These are phyloP conservation scores for Aspergillus bridgeri DNA, from an alignment of 495 filamentous ascomycete genomes.

Conservation along the genomic window DNA sequence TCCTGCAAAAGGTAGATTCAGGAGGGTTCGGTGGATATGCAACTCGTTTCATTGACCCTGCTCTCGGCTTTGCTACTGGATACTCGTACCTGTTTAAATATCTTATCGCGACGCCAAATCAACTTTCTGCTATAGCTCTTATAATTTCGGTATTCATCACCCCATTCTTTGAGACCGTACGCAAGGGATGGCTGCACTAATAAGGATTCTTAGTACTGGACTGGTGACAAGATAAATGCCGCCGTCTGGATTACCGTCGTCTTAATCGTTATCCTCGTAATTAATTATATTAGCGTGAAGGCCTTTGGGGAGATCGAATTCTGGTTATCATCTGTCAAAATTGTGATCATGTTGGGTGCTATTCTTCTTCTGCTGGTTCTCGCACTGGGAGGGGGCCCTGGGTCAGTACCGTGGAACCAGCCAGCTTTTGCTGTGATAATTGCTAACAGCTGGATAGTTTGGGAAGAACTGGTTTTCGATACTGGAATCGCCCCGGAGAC, in stretches of 20 bases:
- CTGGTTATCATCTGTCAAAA: slow-evolving; percentile 67
- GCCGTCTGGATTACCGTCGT: slow-evolving; percentile 53
- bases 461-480: slow-evolving; percentile 64
- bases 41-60: slow-evolving; percentile 48
- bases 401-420: slow-evolving; percentile 44
- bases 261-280: slow-evolving; percentile 25
- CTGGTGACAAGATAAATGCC: slow-evolving; percentile 56
- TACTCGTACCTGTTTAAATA: slow-evolving; percentile 66
- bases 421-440: no score
- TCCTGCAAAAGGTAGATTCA: no score
- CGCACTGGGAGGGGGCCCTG: slow-evolving; percentile 71
- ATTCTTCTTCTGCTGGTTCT: slow-evolving; percentile 42
- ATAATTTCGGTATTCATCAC: no score
- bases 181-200: no score
- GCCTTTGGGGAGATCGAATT: slow-evolving; percentile 70
- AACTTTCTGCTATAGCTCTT: slow-evolving; percentile 67
- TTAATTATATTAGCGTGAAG: slow-evolving; percentile 35
- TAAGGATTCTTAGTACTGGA: no score
- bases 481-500: slow-evolving; percentile 45
- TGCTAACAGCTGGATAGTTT: no score
- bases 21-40: slow-evolving; percentile 48
- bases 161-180: no score
- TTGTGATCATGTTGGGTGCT: slow-evolving; percentile 63
- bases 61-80: slow-evolving; percentile 53
- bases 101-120: slow-evolving; percentile 66